A percentile compares a stretch with the other conserved stretches of the same genome.
Conservation (phyloP, 1,139 yeast genomes). For the Schizosaccharomyces versatilis region DNA sequence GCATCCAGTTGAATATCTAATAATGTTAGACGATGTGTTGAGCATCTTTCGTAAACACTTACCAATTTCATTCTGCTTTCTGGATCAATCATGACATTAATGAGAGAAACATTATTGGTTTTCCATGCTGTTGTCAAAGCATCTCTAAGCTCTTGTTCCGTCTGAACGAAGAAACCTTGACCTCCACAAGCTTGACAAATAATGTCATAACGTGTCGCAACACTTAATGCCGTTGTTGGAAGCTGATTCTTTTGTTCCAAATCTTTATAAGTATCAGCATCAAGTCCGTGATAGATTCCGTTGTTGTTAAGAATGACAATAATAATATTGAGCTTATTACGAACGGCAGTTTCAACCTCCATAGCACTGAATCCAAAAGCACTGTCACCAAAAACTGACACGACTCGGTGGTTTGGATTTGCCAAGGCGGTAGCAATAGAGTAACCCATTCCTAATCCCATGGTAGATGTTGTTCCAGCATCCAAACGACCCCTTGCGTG, state of each 20-base stretch:
- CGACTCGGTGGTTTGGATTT: slow-evolving; percentile 25
- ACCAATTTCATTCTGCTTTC: not conserved
- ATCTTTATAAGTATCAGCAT: not conserved
- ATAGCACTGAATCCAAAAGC: slow-evolving; percentile 50
- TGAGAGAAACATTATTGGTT: not conserved
- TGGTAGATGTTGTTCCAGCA: slow-evolving; percentile 52
- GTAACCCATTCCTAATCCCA: slow-evolving; percentile 49
- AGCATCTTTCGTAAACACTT: not conserved
- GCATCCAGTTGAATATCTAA: not conserved
- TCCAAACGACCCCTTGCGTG: slow-evolving; percentile 34
- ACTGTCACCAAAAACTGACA: slow-evolving; percentile 50
- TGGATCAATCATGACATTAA: not conserved
- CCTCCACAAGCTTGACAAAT: slow-evolving; percentile 35
- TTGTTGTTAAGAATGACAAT: slow-evolving; percentile 33
- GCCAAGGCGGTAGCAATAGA: slow-evolving; percentile 38
- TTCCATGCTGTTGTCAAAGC: slow-evolving; percentile 13
- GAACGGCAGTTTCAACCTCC: slow-evolving; percentile 41
- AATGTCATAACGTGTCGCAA: slow-evolving; percentile 32
- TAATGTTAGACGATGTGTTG: too few relatives aligned
- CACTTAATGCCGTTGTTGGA: slow-evolving; percentile 37
- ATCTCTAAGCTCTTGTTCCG: slow-evolving; percentile 21
- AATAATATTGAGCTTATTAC: slow-evolving; percentile 30
- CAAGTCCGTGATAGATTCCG: not conserved
- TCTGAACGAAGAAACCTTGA: slow-evolving; percentile 27
- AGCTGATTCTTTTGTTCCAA: slow-evolving; percentile 12